These are phyloP conservation scores for Leucosporidium scottii DNA, from an alignment of 768 basidiomycete genomes.

Conservation along the genomic window DNA sequence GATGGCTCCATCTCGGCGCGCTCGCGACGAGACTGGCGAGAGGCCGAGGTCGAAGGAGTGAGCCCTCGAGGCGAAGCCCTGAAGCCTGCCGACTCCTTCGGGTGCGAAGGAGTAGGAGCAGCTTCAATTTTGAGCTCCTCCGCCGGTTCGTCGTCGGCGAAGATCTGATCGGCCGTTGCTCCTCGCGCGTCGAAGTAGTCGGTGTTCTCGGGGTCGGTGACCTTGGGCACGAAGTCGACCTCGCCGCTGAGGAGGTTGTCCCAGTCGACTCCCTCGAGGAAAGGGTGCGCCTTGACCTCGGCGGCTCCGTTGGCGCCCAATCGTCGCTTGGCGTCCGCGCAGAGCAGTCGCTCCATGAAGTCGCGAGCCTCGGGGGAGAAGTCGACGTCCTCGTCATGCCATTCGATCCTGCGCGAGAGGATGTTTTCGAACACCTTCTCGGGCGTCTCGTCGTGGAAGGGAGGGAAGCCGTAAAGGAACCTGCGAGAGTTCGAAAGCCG, in stretches of 20 bases:
- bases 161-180: conserved; percentile 69
- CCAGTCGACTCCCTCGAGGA: conserved; percentile 89
- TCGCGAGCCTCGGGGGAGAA: conserved; percentile 72
- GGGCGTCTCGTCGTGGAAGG: conserved; percentile 94
- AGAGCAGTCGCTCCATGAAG: conserved; percentile 81
- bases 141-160: conserved; percentile 57
- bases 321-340: conserved; percentile 66
- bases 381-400: conserved; percentile 69
- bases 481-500: conserved; percentile 10
- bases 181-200: conserved; percentile 98
- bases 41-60: conserved; percentile 34
- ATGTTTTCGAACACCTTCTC: conserved; percentile 99
- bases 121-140: conserved; percentile 31
- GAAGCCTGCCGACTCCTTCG: conserved; percentile 44
- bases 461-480: conserved; percentile 86
- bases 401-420: conserved; percentile 83
- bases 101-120: conserved; percentile 36
- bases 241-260: conserved; percentile 59
- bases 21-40: conserved; percentile 7
- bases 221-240: conserved; percentile 73
- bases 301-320: conserved; percentile 80
- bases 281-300: conserved; percentile 87
- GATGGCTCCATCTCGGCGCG: conserved; percentile 19
- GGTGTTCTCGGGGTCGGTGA: conserved; percentile 94
- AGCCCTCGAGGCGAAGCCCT: conserved; percentile 29